Evolutionary conservation across 1,139 yeast genomes (phyloP), one percentile per base, ranked within the genome.

Genomic region (Yamadazyma oceani): DNA sequence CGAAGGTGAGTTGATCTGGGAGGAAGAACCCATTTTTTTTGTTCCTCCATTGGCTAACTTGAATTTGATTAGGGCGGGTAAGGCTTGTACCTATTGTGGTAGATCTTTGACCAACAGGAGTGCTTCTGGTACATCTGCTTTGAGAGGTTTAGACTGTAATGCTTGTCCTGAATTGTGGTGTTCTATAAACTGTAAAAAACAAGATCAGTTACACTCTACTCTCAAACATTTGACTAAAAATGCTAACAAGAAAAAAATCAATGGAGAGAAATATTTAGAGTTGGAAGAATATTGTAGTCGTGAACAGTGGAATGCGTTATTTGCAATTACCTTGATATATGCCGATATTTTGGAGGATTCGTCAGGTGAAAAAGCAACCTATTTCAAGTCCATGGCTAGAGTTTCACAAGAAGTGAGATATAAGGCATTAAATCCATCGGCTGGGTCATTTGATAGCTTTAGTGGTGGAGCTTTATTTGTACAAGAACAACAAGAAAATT

Each of bases 71-170:
- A 73, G 76, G 36, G 57, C 64, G 14, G 90, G 94, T 0, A 78
- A 78, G 50, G 88, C 90, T 3, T 90, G 97, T 57, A 72, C 90
- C 2, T 75, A 76, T 52, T 90, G 97, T 65, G 90, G 95, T 1
- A 73, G 75, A 32, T 69, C 84, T 3, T 62, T 85, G 33, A 71
- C 73, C 19, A 55, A 54, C 36, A 40, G 43, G 28, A 57, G 55
- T 15, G 50, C 48, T 11, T 44, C 62, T 9, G 55, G 59, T 7
- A 39, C 66, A 52, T 45, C 57, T 2, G 60, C 73, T 11, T 60
- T 70, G 44, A 69, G 67, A 48, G 84, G 86, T 2, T 67, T 84
- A 37, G 87, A 82, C 45, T 86, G 95, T 55, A 71, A 75, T 40
- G 70, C 73, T 12, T 87, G 96, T 55, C 59, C 73, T 9, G 81